Evolutionary conservation across 108 stramenopile species (phyloP).

Genomic region (Bacterosira constricta): DNA sequence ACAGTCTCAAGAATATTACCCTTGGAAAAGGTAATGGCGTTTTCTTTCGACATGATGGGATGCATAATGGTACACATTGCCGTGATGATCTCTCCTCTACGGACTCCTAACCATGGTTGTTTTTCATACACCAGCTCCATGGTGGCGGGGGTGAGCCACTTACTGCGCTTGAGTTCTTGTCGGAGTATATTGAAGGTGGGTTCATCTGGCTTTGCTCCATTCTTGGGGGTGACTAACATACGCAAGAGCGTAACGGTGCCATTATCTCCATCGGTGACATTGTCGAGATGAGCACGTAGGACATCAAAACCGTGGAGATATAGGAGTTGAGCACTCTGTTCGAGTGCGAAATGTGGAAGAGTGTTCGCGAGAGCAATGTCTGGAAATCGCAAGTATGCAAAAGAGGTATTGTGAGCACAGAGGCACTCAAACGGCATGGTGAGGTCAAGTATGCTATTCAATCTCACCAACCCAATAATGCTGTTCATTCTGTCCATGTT

Average conservation of each 20-base stretch:
- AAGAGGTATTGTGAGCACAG: no score
- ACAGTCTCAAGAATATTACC: conserved; percentile 77
- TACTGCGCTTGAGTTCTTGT: conserved; percentile 82
- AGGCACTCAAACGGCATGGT: no score
- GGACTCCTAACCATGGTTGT: conserved; percentile 76
- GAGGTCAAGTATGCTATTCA: no score
- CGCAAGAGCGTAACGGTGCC: conserved; percentile 91
- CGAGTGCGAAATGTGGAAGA: conserved; percentile 85
- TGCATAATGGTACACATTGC: conserved; percentile 90
- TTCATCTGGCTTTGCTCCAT: conserved; percentile 40
- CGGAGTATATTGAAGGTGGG: conserved; percentile 61
- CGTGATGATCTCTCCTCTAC: conserved; percentile 89
- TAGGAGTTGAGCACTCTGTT: conserved; percentile 83
- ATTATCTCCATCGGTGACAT: conserved; percentile 90
- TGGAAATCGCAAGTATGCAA: no score
- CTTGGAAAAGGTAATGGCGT: conserved; percentile 83
- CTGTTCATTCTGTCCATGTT: conserved; percentile 51
- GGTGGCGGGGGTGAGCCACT: conserved; percentile 92
- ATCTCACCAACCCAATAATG: conserved; percentile 90
- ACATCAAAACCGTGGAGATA: conserved; percentile 88
- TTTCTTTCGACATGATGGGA: conserved; percentile 85
- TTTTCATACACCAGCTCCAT: conserved; percentile 86
- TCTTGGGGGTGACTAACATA: conserved; percentile 66
- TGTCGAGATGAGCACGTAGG: conserved; percentile 89
- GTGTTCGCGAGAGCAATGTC: conserved; percentile 93